Conservation (phyloP, 2,329 filamentous ascomycete genomes). For the Dichotomopilus funicola region DNA sequence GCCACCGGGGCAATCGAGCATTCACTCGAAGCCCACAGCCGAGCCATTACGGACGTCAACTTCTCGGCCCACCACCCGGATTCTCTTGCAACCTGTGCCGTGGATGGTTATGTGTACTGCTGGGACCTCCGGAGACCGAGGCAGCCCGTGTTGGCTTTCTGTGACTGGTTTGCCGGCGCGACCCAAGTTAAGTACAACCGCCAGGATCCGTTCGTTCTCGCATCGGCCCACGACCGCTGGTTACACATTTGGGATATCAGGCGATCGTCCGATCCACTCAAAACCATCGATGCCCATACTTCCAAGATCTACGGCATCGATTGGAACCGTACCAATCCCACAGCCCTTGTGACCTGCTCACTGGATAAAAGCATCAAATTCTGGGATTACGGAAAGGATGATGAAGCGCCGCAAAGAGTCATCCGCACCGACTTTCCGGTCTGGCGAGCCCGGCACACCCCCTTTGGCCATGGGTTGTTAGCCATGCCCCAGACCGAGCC, state of each 20-base stretch:
- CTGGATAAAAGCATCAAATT: slow-evolving; percentile 89
- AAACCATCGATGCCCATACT: slow-evolving; percentile 78
- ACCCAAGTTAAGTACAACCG: slow-evolving; percentile 95
- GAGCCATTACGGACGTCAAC: slow-evolving; percentile 93
- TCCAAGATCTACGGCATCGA: slow-evolving; percentile 95
- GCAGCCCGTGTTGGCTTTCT: slow-evolving; percentile 72
- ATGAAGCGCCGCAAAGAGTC: slow-evolving; percentile 63
- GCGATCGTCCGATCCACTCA: slow-evolving; percentile 68
- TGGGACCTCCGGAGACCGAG: slow-evolving; percentile 78
- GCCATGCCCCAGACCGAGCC: slow-evolving; percentile 91
- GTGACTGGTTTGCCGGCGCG: slow-evolving; percentile 88
- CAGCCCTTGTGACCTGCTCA: slow-evolving; percentile 77
- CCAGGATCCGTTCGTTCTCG: slow-evolving; percentile 77
- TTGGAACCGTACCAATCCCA: slow-evolving; percentile 75
- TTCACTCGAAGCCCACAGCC: slow-evolving; percentile 72
- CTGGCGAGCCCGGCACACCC: slow-evolving; percentile 85
- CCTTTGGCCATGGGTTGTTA: slow-evolving; percentile 77
- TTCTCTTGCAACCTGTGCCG: slow-evolving; percentile 79
- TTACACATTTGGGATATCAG: slow-evolving; percentile 87
- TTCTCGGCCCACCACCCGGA: slow-evolving; percentile 92
- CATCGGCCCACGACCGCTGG: slow-evolving; percentile 83
- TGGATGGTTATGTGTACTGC: slow-evolving; percentile 87
- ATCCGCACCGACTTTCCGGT: slow-evolving; percentile 81
- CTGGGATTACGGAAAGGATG: slow-evolving; percentile 68
- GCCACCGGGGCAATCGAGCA: slow-evolving; percentile 69